Percentiles rank a stretch among this genome's conserved stretches.
These are phyloP conservation scores for Hypomontagnella submonticulosa DNA, from an alignment of 495 filamentous ascomycete species.

Conservation along the genomic window DNA sequence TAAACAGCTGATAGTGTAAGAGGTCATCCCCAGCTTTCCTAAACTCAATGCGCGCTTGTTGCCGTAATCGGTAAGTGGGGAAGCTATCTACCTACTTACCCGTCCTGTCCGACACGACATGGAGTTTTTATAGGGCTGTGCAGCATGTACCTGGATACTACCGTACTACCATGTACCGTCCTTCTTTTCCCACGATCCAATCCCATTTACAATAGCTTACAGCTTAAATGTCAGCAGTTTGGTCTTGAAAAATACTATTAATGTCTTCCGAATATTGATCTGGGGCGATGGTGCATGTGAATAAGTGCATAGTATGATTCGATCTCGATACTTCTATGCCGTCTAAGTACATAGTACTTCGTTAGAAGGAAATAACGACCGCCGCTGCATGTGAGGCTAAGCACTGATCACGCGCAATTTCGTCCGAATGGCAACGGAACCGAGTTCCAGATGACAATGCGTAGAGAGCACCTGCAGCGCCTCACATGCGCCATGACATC, in stretches of 20 bases:
- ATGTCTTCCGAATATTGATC: no score
- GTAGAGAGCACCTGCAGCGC: conserved; percentile 27
- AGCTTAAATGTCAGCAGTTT: not conserved
- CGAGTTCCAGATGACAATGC: conserved; percentile 33
- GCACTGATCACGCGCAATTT: conserved; percentile 30
- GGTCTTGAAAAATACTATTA: no score
- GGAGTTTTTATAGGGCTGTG: conserved; percentile 36
- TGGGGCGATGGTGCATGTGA: no score
- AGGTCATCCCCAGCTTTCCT: conserved; percentile 32
- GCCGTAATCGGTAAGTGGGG: conserved; percentile 39
- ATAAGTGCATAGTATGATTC: no score
- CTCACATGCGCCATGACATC: conserved; percentile 33
- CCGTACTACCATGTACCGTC: not conserved
- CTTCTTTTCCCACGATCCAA: no score
- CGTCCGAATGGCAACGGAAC: conserved; percentile 2
- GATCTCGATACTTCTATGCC: no score
- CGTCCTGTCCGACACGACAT: not conserved
- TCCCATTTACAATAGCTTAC: no score
- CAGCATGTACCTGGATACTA: not conserved
- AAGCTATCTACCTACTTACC: not conserved
- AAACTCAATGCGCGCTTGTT: conserved; percentile 19
- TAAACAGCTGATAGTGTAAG: conserved; percentile 34
- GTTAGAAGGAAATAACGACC: not conserved
- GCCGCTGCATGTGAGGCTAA: conserved; percentile 29
- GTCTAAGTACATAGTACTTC: not conserved